phyloP scores from a whole-genome alignment of 2,329 filamentous ascomycete genomes.

The Aureobasidium sp. region DNA sequence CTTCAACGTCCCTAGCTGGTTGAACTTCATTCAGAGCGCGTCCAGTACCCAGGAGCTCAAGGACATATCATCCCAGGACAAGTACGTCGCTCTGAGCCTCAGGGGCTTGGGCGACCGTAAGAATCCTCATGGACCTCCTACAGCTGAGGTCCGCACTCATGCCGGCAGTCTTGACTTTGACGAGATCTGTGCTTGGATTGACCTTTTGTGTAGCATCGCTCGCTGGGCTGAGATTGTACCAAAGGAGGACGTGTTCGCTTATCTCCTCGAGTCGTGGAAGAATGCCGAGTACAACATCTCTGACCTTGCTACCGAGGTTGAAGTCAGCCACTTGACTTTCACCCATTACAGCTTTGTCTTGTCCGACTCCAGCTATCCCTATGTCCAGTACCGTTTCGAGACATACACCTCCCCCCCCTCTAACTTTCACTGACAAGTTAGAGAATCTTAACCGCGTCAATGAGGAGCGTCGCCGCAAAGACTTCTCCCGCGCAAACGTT shows the following conservation, averaged over 20 bases:
- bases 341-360: background rate
- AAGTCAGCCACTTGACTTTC: background rate
- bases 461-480: background rate
- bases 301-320: background rate
- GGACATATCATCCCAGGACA: background rate
- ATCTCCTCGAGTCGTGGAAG: background rate
- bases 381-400: background rate
- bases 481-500: background rate
- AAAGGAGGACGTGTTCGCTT: background rate
- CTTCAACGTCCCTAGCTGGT: constrained; percentile 4
- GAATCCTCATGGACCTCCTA: background rate
- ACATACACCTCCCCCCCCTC: background rate
- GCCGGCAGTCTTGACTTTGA: background rate
- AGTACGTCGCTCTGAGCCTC: background rate
- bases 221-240: background rate
- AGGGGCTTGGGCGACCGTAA: background rate
- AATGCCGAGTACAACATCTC: background rate
- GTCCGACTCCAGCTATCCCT: background rate
- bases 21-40: background rate
- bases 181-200: background rate
- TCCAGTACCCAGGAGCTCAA: background rate
- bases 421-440: background rate
- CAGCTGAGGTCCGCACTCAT: background rate
- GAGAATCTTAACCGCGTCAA: background rate
- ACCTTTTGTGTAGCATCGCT: background rate